Conservation (phyloP, 1,284 basidiomycete species). For the Calocybe gambosa region DNA sequence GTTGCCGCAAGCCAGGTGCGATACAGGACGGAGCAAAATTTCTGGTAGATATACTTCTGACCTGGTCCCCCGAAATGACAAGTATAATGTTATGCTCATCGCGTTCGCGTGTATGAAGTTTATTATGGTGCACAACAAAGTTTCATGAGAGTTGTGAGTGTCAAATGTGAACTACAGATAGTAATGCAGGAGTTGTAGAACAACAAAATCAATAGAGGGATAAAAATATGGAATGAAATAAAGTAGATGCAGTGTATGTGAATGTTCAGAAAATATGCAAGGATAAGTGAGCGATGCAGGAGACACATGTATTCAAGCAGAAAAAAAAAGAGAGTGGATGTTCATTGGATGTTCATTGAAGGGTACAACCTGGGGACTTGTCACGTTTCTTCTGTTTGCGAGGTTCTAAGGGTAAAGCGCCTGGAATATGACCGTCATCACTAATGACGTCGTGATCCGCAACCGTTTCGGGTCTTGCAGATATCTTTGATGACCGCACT, state of each 20-base stretch:
- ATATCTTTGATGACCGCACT: constrained; percentile 21
- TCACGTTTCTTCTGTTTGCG: constrained; percentile 37
- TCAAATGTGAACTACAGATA: constrained; percentile 8
- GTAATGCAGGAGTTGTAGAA: constrained; percentile 6
- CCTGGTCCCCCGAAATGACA: background rate
- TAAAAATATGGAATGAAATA: constrained; percentile 12
- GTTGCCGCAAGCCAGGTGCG: too few relatives aligned
- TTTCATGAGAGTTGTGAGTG: background rate
- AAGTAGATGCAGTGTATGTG: constrained; percentile 9
- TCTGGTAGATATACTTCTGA: background rate
- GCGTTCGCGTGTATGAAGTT: background rate
- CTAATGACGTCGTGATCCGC: constrained; percentile 19
- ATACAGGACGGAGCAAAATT: constrained; percentile 2
- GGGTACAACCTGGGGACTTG: constrained; percentile 34
- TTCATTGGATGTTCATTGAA: constrained; percentile 35
- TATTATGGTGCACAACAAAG: constrained; percentile 1
- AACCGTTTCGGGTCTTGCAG: constrained; percentile 19
- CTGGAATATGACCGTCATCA: constrained; percentile 24
- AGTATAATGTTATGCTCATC: too few relatives aligned
- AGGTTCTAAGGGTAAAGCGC: constrained; percentile 26
- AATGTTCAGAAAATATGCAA: background rate
- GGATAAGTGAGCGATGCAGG: constrained; percentile 2
- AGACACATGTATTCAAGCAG: background rate
- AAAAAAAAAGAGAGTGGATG: background rate
- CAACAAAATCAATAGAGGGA: background rate